Conservation (phyloP, 1,284 basidiomycete species). For the Rhodotorula sp. region DNA sequence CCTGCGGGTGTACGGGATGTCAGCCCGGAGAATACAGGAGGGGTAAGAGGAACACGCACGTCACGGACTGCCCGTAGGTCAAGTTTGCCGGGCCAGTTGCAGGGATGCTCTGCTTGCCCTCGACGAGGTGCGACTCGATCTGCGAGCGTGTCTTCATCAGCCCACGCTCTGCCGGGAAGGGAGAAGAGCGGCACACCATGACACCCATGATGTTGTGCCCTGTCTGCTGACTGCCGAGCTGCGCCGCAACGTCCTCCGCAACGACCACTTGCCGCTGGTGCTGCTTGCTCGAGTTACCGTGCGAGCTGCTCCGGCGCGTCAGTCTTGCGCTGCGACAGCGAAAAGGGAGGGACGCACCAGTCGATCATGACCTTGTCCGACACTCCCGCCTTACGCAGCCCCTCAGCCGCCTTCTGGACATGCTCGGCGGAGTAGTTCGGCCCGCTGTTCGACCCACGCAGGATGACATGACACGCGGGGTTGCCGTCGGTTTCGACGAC, state of each 20-base stretch:
- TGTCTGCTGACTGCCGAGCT: slow-evolving; percentile 69
- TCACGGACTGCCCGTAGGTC: slow-evolving; percentile 85
- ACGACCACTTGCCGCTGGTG: slow-evolving; percentile 61
- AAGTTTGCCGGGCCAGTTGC: slow-evolving; percentile 71
- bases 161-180: background rate
- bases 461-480: slow-evolving; percentile 85
- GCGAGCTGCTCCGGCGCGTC: slow-evolving; percentile 61
- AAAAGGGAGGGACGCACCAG: slow-evolving; percentile 13
- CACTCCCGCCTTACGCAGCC: slow-evolving; percentile 76
- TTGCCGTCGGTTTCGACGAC: slow-evolving; percentile 60
- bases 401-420: slow-evolving; percentile 73
- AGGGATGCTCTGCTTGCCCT: slow-evolving; percentile 84
- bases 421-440: slow-evolving; percentile 80
- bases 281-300: slow-evolving; percentile 64
- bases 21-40: no score
- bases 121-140: slow-evolving; percentile 88
- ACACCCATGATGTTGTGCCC: slow-evolving; percentile 84
- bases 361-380: slow-evolving; percentile 54
- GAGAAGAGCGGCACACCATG: slow-evolving; percentile 59
- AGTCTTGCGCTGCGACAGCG: background rate
- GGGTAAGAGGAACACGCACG: slow-evolving; percentile 61
- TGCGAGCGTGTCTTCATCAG: background rate
- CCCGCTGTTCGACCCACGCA: slow-evolving; percentile 80
- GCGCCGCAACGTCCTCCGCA: slow-evolving; percentile 60
- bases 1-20: slow-evolving; percentile 1